phyloP scores from a whole-genome alignment of 1,284 basidiomycete genomes.

The Boletus smithii region DNA sequence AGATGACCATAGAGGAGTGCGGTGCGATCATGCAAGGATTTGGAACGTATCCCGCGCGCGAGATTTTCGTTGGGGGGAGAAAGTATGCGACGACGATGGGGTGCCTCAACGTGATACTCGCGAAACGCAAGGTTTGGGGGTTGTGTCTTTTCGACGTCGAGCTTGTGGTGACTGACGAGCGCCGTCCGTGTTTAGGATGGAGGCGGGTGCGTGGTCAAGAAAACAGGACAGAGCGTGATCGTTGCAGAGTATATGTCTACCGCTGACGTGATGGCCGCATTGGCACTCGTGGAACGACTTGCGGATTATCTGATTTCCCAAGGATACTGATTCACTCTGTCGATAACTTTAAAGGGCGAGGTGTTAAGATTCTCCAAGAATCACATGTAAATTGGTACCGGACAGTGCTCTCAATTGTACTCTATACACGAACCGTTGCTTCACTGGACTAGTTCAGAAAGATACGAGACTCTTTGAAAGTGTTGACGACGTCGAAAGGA shows the following conservation, averaged over 20 bases:
- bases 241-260: constrained; percentile 65
- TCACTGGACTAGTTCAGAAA: no score
- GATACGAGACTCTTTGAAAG: no score
- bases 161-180: constrained; percentile 1
- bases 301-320: constrained; percentile 75
- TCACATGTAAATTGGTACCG: constrained; percentile 5
- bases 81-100: constrained; percentile 29
- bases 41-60: constrained; percentile 18
- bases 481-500: not conserved
- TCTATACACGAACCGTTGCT: no score
- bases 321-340: constrained; percentile 21
- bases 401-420: not conserved
- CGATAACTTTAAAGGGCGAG: not conserved
- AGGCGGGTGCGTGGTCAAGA: constrained; percentile 78
- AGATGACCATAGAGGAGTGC: constrained; percentile 24
- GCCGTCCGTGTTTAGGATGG: constrained; percentile 16
- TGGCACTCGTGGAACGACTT: constrained; percentile 69
- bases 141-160: not conserved
- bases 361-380: not conserved
- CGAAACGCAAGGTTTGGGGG: constrained; percentile 21
- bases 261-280: constrained; percentile 54
- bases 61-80: constrained; percentile 26
- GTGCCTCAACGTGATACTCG: constrained; percentile 28
- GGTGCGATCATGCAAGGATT: constrained; percentile 20
- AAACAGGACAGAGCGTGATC: constrained; percentile 86